Evolutionary conservation across 1,139 yeast species (phyloP).

Genomic region (Meyerozyma smithsonii): DNA sequence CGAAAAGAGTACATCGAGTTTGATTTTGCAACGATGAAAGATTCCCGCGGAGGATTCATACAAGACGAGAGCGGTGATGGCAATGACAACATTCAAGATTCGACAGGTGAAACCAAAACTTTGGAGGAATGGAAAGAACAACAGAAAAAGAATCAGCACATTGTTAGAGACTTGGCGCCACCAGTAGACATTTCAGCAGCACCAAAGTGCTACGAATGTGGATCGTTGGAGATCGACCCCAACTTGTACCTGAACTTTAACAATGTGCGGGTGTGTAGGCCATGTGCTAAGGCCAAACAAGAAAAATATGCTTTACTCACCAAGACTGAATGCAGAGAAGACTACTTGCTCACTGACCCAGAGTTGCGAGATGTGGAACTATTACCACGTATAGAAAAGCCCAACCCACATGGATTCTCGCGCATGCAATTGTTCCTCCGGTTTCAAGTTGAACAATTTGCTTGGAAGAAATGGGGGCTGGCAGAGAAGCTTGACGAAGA

Average conservation of each 20-base stretch:
- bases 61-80: slow-evolving; percentile 23
- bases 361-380: slow-evolving; percentile 70
- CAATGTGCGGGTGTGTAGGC: slow-evolving; percentile 67
- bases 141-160: slow-evolving; percentile 44
- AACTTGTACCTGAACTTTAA: slow-evolving; percentile 64
- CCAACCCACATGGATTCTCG: slow-evolving; percentile 92
- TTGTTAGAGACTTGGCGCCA: slow-evolving; percentile 56
- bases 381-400: slow-evolving; percentile 77
- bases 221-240: slow-evolving; percentile 72
- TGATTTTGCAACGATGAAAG: slow-evolving; percentile 86
- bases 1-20: slow-evolving; percentile 81
- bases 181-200: slow-evolving; percentile 67
- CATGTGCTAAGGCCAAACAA: slow-evolving; percentile 67
- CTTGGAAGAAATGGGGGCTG: slow-evolving; percentile 94
- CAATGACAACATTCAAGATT: slow-evolving; percentile 15
- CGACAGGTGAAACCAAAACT: slow-evolving; percentile 27
- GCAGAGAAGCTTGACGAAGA: slow-evolving; percentile 86
- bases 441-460: slow-evolving; percentile 86
- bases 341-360: slow-evolving; percentile 87
- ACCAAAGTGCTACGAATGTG: slow-evolving; percentile 81
- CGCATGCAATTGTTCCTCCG: slow-evolving; percentile 90
- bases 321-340: slow-evolving; percentile 92
- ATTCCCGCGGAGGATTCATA: slow-evolving; percentile 83
- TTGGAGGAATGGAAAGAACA: slow-evolving; percentile 73
- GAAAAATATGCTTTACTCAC: slow-evolving; percentile 89